Base-by-base conservation (phyloP, 768 basidiomycete species). In the Boletus eberwhitei region DNA sequence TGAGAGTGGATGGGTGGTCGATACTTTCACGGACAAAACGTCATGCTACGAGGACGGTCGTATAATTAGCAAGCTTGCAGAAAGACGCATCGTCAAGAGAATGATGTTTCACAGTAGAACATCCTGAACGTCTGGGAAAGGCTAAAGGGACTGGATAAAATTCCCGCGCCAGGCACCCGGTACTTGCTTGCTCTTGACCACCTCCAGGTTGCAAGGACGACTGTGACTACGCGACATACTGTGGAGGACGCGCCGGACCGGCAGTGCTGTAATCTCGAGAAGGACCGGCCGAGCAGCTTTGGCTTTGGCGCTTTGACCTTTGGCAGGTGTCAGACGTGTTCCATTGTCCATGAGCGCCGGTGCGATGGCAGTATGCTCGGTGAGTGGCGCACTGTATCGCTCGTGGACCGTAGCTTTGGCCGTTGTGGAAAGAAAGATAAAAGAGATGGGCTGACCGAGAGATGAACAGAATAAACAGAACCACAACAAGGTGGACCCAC, bases 401-500 rank as follows among this genome's bases (percentile, higher is more conserved):
- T 22, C 12, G 41, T 45, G 43, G 41, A 44, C 55, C 35, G 1
- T 32, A 6, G 41, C 62, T 48, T 59, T 58, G 53, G 16, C 49
- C 57, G 43, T 21, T 13, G 50, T 52, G 52, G 55, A 59, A 43
- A 47, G 42, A 16, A 17, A 59, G 54, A 62, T 49, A 55, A 65
- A 55, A 34, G 14, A 34, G 16, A 56, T 40, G 14, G 2, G 31
- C 50, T 59, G 40, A 59, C 55, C 0, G 14, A 2, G 35, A 41
- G 42, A 38, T 35, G 52, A 54, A 50, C 43, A 61, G 61, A 6
- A 52, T 42, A 72, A 70, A 70, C 64, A 70, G 51, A 43, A 57
- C 46, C 70, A 72, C 59, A 70, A 69, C 62, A 72, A 41, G 17
- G 34, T 70, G 69, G 69, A 71, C 69, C 69, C 59, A 71, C 69